These are phyloP conservation scores for Alnus rubra DNA, from an alignment of 306 rosid genomes.

Conservation along the genomic window DNA sequence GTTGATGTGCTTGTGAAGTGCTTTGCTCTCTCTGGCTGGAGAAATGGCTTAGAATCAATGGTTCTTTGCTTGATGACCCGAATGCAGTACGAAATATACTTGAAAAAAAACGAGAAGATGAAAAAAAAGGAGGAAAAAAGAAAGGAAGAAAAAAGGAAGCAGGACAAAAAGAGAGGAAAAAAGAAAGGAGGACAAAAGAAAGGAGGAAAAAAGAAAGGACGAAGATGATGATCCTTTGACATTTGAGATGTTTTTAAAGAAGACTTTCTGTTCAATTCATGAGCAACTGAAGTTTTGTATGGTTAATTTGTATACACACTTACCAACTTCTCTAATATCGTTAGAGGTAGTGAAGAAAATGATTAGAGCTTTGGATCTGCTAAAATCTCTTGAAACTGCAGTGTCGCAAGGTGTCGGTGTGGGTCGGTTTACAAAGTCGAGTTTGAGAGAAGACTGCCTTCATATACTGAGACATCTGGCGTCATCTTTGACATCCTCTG, in stretches of 20 bases:
- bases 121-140: neutral
- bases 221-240: slow-evolving; percentile 12
- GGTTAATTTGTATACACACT: slow-evolving; percentile 38
- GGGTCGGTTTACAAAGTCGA: slow-evolving; percentile 5
- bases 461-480: neutral
- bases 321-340: slow-evolving; percentile 51
- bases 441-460: slow-evolving; percentile 12
- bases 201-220: neutral
- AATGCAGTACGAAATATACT: slow-evolving; percentile 8
- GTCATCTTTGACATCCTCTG: slow-evolving; percentile 1
- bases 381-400: neutral
- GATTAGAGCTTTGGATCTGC: neutral
- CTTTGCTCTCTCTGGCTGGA: slow-evolving; percentile 24
- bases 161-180: no score
- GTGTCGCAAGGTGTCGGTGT: neutral
- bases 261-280: slow-evolving; percentile 11
- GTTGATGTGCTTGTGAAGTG: slow-evolving; percentile 12
- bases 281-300: slow-evolving; percentile 17
- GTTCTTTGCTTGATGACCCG: slow-evolving; percentile 38
- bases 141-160: no score
- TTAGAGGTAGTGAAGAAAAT: neutral
- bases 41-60: slow-evolving; percentile 8
- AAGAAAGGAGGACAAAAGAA: no score
- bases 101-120: neutral
- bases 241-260: slow-evolving; percentile 32